These are phyloP conservation scores for Raddia guianensis DNA, from an alignment of 176 grass and related monocot genomes.

Conservation along the genomic window DNA sequence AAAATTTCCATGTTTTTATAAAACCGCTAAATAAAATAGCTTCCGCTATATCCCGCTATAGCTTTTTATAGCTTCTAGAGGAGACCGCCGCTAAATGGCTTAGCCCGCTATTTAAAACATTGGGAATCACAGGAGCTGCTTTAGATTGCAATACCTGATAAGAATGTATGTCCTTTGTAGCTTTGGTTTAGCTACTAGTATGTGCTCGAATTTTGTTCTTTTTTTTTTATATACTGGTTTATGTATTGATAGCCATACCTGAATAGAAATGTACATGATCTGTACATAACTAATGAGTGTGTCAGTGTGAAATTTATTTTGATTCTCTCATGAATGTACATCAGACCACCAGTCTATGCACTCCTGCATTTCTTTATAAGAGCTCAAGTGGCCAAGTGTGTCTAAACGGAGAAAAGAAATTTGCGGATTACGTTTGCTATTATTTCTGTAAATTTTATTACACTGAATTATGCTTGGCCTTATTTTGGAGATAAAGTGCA, in stretches of 20 bases:
- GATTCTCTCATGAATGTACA: background rate
- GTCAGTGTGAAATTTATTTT: background rate
- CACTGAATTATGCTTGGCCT: background rate
- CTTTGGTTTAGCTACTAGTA: conserved; percentile 3
- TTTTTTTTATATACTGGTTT: conserved; percentile 8
- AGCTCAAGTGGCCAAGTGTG: background rate
- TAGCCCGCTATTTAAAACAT: too few species aligned
- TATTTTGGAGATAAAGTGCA: background rate
- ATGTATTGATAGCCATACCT: conserved; percentile 5
- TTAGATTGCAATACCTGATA: too few species aligned
- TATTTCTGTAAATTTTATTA: background rate
- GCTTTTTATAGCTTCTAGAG: too few species aligned
- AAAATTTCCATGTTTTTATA: too few species aligned
- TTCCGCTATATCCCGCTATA: too few species aligned
- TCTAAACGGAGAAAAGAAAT: conserved; percentile 2
- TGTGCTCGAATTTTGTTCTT: background rate
- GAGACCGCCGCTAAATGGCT: too few species aligned
- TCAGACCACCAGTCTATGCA: conserved; percentile 19
- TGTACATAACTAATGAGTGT: conserved; percentile 11
- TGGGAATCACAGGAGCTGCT: too few species aligned
- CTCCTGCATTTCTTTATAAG: conserved; percentile 15
- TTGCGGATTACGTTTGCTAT: conserved; percentile 1
- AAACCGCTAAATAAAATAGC: too few species aligned
- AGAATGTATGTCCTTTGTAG: background rate
- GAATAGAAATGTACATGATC: background rate